A percentile compares a stretch with the other conserved stretches of the same genome.
Evolutionary conservation across 768 basidiomycete species (phyloP).

Genomic region (Lyophyllum decastes): DNA sequence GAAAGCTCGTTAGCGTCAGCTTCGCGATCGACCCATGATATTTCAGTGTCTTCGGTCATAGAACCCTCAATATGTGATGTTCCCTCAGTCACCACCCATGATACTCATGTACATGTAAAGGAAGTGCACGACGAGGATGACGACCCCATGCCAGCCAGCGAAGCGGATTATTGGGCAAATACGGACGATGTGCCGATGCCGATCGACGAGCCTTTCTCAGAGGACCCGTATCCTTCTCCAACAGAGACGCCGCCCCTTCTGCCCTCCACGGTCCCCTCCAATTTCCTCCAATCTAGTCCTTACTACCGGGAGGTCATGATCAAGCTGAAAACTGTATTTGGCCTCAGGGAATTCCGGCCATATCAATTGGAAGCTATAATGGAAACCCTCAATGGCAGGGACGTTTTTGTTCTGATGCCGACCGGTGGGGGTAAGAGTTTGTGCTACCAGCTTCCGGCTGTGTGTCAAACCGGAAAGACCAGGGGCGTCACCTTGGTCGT

Average conservation of each 20-base stretch:
- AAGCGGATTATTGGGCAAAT: constrained; percentile 49
- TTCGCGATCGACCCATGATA: background rate
- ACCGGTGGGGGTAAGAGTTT: constrained; percentile 93
- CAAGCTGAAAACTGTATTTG: constrained; percentile 61
- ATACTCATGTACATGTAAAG: background rate
- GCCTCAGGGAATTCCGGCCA: constrained; percentile 64
- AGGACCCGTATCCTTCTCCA: constrained; percentile 16
- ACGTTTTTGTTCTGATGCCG: constrained; percentile 95
- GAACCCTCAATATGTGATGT: background rate
- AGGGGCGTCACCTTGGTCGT: constrained; percentile 88
- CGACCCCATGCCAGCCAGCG: constrained; percentile 33
- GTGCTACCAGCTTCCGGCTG: constrained; percentile 88
- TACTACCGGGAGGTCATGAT: constrained; percentile 53
- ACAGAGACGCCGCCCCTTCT: constrained; percentile 13
- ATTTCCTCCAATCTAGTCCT: constrained; percentile 14
- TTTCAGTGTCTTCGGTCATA: background rate
- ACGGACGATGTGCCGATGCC: constrained; percentile 43
- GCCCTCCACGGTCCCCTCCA: constrained; percentile 15
- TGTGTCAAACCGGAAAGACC: constrained; percentile 71
- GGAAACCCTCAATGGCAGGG: constrained; percentile 74
- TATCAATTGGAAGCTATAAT: constrained; percentile 90
- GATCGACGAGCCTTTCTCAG: constrained; percentile 27
- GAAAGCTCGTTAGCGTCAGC: background rate
- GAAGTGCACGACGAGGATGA: constrained; percentile 16
- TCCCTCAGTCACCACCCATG: background rate